Conservation (phyloP, 208 protist species). For the Acanthamoeba healyi region DNA sequence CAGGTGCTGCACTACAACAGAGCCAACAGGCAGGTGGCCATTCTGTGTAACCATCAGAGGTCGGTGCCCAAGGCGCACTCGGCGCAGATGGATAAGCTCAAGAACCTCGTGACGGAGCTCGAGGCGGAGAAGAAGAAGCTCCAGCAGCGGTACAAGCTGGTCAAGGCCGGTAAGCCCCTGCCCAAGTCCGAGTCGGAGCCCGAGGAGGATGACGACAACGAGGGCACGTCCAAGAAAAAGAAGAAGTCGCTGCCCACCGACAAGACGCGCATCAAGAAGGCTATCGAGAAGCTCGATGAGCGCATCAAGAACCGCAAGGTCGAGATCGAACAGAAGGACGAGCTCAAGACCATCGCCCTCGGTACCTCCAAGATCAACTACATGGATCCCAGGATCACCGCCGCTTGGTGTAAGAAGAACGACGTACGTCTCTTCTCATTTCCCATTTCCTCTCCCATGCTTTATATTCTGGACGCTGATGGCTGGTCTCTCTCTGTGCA, state of each 20-base stretch:
- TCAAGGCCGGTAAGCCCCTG: slow-evolving; percentile 80
- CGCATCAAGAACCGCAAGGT: slow-evolving; percentile 73
- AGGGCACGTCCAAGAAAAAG: slow-evolving; percentile 72
- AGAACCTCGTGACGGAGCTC: slow-evolving; percentile 89
- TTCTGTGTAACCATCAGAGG: slow-evolving; percentile 99
- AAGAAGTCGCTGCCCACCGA: slow-evolving; percentile 81
- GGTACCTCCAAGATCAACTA: slow-evolving; percentile 99
- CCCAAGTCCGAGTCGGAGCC: slow-evolving; percentile 74
- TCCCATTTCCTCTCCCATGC: background rate
- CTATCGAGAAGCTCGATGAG: slow-evolving; percentile 73
- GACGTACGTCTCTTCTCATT: slow-evolving; percentile 3
- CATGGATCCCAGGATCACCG: slow-evolving; percentile 98
- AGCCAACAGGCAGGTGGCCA: slow-evolving; percentile 98
- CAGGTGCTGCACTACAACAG: slow-evolving; percentile 96
- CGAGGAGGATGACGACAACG: slow-evolving; percentile 77
- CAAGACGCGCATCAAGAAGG: slow-evolving; percentile 61
- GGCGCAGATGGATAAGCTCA: slow-evolving; percentile 91
- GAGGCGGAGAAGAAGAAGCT: slow-evolving; percentile 78
- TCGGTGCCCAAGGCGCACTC: slow-evolving; percentile 95
- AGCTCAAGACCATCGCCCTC: slow-evolving; percentile 92
- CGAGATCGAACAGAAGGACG: slow-evolving; percentile 83
- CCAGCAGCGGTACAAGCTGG: slow-evolving; percentile 73
- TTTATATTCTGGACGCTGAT: no score
- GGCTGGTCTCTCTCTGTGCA: slow-evolving; percentile 21
- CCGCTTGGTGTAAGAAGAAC: slow-evolving; percentile 95